A percentile compares a stretch with the other conserved stretches of the same genome.
These are phyloP conservation scores for Neospermospora avenae DNA, from an alignment of 2,329 filamentous ascomycete species.

Conservation along the genomic window DNA sequence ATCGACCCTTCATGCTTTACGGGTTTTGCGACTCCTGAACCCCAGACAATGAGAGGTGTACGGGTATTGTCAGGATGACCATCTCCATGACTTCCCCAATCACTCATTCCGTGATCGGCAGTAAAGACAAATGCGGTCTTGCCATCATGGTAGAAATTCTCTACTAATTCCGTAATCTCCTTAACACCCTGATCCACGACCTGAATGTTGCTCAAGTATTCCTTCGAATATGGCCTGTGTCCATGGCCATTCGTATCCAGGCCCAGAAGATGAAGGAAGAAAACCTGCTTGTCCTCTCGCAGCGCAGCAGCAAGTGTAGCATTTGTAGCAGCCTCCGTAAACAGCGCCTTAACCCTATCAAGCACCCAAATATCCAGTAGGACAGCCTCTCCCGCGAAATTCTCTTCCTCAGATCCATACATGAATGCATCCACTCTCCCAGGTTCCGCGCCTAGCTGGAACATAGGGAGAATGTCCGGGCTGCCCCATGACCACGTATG, in stretches of 20 bases:
- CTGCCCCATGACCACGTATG: slow-evolving; percentile 99
- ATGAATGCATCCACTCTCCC: slow-evolving; percentile 83
- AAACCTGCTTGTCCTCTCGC: slow-evolving; percentile 82
- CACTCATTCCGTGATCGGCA: slow-evolving; percentile 97
- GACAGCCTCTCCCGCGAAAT: slow-evolving; percentile 80
- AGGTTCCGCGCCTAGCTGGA: slow-evolving; percentile 84
- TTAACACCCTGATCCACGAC: slow-evolving; percentile 87
- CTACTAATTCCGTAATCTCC: slow-evolving; percentile 76
- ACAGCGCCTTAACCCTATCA: slow-evolving; percentile 84
- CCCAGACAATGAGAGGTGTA: slow-evolving; percentile 90
- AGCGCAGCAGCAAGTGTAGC: slow-evolving; percentile 68
- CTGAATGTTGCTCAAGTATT: slow-evolving; percentile 93
- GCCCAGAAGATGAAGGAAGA: slow-evolving; percentile 91
- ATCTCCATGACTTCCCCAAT: slow-evolving; percentile 98
- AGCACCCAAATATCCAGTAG: slow-evolving; percentile 93
- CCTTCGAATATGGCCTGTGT: slow-evolving; percentile 87
- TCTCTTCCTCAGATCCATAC: slow-evolving; percentile 82
- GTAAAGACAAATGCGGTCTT: slow-evolving; percentile 96
- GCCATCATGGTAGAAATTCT: slow-evolving; percentile 79
- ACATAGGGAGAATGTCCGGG: slow-evolving; percentile 97
- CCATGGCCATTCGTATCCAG: slow-evolving; percentile 86
- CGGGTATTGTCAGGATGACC: slow-evolving; percentile 96
- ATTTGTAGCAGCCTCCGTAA: slow-evolving; percentile 75
- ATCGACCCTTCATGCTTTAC: slow-evolving; percentile 50
- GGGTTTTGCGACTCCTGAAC: slow-evolving; percentile 81